phyloP scores from a whole-genome alignment of 148 eudicot genomes.

The Persicaria tinctoria region DNA sequence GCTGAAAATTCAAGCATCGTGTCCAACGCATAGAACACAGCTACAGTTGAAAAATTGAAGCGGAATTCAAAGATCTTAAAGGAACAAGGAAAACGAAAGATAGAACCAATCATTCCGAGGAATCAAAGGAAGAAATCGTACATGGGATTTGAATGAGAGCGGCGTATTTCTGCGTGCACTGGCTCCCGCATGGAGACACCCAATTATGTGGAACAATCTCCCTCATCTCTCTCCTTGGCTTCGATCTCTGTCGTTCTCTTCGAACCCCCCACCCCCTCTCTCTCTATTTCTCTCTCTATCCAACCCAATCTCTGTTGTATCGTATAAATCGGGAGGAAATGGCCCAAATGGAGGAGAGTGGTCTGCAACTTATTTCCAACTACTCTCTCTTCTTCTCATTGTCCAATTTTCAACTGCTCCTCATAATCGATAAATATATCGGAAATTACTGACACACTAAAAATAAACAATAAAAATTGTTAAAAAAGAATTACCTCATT shows the following conservation, averaged over 20 bases:
- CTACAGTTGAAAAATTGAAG: neutral
- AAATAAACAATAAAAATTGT: no score
- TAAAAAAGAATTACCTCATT: no score
- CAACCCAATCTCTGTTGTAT: neutral
- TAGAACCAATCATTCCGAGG: neutral
- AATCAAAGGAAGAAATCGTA: constrained; percentile 19
- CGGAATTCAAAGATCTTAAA: neutral
- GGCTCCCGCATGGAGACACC: constrained; percentile 77
- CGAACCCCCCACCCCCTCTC: neutral
- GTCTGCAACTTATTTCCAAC: neutral
- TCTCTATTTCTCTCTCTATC: neutral
- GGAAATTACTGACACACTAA: no score
- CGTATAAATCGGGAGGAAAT: neutral
- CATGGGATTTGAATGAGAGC: constrained; percentile 93
- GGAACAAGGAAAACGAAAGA: neutral
- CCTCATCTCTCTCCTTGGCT: constrained; percentile 26
- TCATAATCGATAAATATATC: no score
- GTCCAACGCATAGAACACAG: constrained; percentile 9
- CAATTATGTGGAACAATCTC: constrained; percentile 72
- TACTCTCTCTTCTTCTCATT: neutral
- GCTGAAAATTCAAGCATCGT: neutral
- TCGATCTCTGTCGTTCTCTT: neutral
- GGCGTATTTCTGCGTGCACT: constrained; percentile 85
- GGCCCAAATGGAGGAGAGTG: neutral
- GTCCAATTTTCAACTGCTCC: no score